These are phyloP conservation scores for Claviceps pusilla DNA, from an alignment of 2,329 filamentous ascomycete species.

Conservation along the genomic window DNA sequence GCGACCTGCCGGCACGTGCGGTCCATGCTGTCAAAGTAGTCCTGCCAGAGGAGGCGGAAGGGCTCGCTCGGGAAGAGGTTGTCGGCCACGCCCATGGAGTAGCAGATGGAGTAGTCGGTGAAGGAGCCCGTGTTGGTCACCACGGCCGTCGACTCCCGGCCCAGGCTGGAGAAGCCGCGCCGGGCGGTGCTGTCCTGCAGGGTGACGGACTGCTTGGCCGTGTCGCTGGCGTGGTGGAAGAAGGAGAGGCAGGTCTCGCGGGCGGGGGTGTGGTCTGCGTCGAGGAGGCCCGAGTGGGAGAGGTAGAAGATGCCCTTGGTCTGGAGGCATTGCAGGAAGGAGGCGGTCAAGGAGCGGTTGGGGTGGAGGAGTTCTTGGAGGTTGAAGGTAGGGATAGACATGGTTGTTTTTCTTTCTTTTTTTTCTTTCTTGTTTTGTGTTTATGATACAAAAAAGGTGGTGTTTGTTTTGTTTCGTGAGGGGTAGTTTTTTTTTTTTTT, in stretches of 20 bases:
- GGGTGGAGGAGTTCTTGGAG: background rate
- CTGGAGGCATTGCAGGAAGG: background rate
- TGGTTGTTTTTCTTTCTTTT: background rate
- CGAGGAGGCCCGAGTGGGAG: background rate
- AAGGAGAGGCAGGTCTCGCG: background rate
- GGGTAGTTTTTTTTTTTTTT: too few species aligned
- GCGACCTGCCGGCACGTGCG: background rate
- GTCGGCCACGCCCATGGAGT: background rate
- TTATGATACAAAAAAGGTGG: too few species aligned
- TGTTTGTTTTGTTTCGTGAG: too few species aligned
- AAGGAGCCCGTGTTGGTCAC: background rate
- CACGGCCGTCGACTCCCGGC: background rate
- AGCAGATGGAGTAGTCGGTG: conserved; percentile 1
- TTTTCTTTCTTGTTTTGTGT: background rate
- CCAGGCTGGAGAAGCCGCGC: conserved; percentile 1
- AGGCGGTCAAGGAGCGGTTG: background rate
- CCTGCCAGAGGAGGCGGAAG: background rate
- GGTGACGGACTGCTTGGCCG: background rate
- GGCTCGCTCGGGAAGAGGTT: background rate
- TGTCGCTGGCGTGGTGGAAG: background rate
- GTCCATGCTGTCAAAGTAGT: conserved; percentile 1
- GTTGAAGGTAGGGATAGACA: background rate
- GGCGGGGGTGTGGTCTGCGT: background rate
- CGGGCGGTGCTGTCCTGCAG: background rate
- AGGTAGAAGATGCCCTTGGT: conserved; percentile 1